Conservation (phyloP, 2,329 filamentous ascomycete genomes). For the Penicillium freii region DNA sequence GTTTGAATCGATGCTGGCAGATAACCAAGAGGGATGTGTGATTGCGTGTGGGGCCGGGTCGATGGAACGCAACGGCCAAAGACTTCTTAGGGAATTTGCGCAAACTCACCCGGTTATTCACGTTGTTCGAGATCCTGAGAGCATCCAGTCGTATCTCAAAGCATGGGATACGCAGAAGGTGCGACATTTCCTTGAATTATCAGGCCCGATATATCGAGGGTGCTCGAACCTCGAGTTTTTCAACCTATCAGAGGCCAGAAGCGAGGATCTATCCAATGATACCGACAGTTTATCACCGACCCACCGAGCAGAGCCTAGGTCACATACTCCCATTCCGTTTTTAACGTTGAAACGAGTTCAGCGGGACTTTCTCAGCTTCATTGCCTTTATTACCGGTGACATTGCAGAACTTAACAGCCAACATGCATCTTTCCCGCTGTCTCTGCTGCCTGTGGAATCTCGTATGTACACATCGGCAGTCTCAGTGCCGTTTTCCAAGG, state of each 20-base stretch:
- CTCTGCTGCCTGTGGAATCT: constrained; percentile 59
- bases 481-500: constrained; percentile 58
- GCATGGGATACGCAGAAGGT: constrained; percentile 57
- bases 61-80: constrained; percentile 63
- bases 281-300: constrained; percentile 27
- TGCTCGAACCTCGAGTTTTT: constrained; percentile 76
- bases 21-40: constrained; percentile 61
- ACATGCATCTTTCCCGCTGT: constrained; percentile 58
- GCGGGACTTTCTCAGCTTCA: constrained; percentile 67
- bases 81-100: constrained; percentile 61
- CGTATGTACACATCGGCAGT: constrained; percentile 67
- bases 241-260: constrained; percentile 62
- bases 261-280: constrained; percentile 27
- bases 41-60: constrained; percentile 70
- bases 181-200: constrained; percentile 55
- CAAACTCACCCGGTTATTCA: constrained; percentile 69
- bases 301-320: constrained; percentile 37
- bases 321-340: constrained; percentile 54
- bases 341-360: constrained; percentile 67
- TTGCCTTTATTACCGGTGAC: constrained; percentile 57
- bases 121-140: constrained; percentile 62
- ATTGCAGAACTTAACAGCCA: constrained; percentile 31
- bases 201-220: constrained; percentile 55
- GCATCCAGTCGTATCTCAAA: constrained; percentile 63
- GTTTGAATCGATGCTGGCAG: constrained; percentile 58